Percentiles rank a stretch among this genome's conserved stretches.
phyloP scores from a whole-genome alignment of 2,329 filamentous ascomycete genomes.

The Colletotrichum filicis region DNA sequence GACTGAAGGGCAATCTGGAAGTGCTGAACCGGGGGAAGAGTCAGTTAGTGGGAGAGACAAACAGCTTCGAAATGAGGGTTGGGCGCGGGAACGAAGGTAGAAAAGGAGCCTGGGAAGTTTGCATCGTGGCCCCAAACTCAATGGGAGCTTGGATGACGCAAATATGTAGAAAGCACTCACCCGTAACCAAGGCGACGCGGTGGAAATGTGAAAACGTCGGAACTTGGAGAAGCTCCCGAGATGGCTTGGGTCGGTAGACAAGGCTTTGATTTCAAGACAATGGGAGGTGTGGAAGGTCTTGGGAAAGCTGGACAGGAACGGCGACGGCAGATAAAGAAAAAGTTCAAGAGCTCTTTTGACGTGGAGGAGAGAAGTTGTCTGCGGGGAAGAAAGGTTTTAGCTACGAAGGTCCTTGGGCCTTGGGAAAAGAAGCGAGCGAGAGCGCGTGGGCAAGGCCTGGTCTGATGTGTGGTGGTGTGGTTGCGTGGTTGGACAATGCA shows the following conservation, averaged over 20 bases:
- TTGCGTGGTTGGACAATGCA: conserved; percentile 31
- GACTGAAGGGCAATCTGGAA: background rate
- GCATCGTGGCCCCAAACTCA: background rate
- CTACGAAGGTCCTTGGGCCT: conserved; percentile 15
- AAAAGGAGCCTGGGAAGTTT: conserved; percentile 13
- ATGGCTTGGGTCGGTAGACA: conserved; percentile 19
- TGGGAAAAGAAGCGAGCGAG: background rate
- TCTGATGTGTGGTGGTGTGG: conserved; percentile 30
- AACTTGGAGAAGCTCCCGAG: conserved; percentile 31
- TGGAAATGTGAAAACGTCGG: conserved; percentile 20
- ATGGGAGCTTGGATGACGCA: conserved; percentile 32
- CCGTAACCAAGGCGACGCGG: conserved; percentile 30
- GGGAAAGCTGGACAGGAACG: conserved; percentile 15
- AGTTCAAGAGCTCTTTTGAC: conserved; percentile 14
- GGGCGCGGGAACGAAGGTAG: background rate
- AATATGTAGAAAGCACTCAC: conserved; percentile 27
- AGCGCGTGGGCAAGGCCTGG: conserved; percentile 22
- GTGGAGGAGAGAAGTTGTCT: conserved; percentile 18
- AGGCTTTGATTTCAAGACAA: conserved; percentile 34
- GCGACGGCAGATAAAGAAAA: conserved; percentile 2
- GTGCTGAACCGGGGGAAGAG: conserved; percentile 1
- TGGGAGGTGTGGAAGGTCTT: conserved; percentile 15
- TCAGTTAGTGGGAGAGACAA: conserved; percentile 4
- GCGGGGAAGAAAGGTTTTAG: conserved; percentile 36
- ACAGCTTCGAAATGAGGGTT: background rate